Evolutionary conservation across 352 stramenopile genomes (phyloP).

Genomic region (Globisporangium heterothallicum): DNA sequence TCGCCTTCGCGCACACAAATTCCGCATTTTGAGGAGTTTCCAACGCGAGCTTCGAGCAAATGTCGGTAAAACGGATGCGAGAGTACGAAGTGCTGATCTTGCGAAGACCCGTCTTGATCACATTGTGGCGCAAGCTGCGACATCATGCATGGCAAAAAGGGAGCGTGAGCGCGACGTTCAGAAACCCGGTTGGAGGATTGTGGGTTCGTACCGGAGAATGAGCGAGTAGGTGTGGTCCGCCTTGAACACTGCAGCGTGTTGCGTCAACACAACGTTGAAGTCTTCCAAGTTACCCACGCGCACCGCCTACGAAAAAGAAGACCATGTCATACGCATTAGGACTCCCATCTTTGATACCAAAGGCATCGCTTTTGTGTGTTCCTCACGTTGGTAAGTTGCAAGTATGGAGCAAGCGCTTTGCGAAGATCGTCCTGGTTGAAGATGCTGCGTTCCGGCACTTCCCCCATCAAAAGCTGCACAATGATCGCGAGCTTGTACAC

Average conservation of each 20-base stretch:
- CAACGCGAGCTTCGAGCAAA: slow-evolving; percentile 92
- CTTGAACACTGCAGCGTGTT: slow-evolving; percentile 86
- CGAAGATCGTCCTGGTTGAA: slow-evolving; percentile 91
- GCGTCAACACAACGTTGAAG: slow-evolving; percentile 89
- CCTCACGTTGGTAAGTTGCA: slow-evolving; percentile 92
- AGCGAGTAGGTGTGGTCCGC: slow-evolving; percentile 95
- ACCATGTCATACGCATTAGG: not conserved
- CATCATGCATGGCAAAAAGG: too few relatives aligned
- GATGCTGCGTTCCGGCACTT: slow-evolving; percentile 94
- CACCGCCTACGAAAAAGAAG: slow-evolving; percentile 75
- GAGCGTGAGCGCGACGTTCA: slow-evolving; percentile 7
- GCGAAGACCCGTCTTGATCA: slow-evolving; percentile 98
- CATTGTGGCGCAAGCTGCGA: slow-evolving; percentile 92
- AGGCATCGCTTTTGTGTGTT: not conserved
- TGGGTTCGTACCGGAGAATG: slow-evolving; percentile 82
- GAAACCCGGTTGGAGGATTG: not conserved
- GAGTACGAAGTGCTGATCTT: slow-evolving; percentile 97
- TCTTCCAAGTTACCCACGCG: slow-evolving; percentile 93
- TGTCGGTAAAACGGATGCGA: slow-evolving; percentile 87
- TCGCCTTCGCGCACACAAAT: slow-evolving; percentile 98
- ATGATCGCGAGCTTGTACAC: slow-evolving; percentile 96
- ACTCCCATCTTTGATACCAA: not conserved
- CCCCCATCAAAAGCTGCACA: slow-evolving; percentile 97
- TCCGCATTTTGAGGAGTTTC: slow-evolving; percentile 91
- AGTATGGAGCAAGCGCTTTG: slow-evolving; percentile 90